phyloP scores from a whole-genome alignment of 495 filamentous ascomycete genomes.

The Bryoglossum gracile region DNA sequence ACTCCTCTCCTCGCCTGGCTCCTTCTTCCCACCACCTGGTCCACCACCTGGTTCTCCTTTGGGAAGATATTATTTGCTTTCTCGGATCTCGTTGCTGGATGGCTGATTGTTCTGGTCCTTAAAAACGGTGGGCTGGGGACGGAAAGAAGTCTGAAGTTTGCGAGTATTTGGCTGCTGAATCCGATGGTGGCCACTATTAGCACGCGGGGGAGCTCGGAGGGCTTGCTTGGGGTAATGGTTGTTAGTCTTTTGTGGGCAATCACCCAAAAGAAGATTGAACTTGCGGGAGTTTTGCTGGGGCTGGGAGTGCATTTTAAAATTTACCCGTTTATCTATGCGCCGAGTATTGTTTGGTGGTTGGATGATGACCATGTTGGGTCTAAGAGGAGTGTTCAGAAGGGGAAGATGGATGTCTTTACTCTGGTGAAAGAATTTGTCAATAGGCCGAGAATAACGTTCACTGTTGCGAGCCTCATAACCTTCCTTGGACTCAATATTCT shows the following conservation, averaged over 20 bases:
- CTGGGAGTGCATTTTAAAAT: conserved; percentile 95
- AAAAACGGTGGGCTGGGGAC: conserved; percentile 30
- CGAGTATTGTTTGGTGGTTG: conserved; percentile 83
- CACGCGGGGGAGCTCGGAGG: conserved; percentile 89
- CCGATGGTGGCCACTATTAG: conserved; percentile 97
- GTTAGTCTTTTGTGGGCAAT: conserved; percentile 77
- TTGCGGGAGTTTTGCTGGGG: conserved; percentile 74
- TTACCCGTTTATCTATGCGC: conserved; percentile 92
- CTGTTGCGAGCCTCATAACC: conserved; percentile 55
- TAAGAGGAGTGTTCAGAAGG: neutral
- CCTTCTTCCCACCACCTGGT: conserved; percentile 70
- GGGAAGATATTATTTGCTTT: conserved; percentile 84
- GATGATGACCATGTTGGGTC: conserved; percentile 41
- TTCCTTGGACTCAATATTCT: conserved; percentile 63
- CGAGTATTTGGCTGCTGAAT: conserved; percentile 87
- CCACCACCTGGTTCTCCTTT: conserved; percentile 61
- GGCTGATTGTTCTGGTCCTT: conserved; percentile 67
- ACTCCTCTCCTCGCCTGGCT: conserved; percentile 90
- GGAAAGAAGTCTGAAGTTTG: conserved; percentile 58
- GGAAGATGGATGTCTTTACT: conserved; percentile 11
- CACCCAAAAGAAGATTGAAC: conserved; percentile 42
- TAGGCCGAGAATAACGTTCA: conserved; percentile 50
- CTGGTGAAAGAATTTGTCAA: conserved; percentile 51
- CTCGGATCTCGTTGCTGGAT: conserved; percentile 79
- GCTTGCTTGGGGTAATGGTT: conserved; percentile 76